Evolutionary conservation across 257 asterid species (phyloP), one percentile per base, ranked within the genome.

Genomic region (Mentha longifolia): DNA sequence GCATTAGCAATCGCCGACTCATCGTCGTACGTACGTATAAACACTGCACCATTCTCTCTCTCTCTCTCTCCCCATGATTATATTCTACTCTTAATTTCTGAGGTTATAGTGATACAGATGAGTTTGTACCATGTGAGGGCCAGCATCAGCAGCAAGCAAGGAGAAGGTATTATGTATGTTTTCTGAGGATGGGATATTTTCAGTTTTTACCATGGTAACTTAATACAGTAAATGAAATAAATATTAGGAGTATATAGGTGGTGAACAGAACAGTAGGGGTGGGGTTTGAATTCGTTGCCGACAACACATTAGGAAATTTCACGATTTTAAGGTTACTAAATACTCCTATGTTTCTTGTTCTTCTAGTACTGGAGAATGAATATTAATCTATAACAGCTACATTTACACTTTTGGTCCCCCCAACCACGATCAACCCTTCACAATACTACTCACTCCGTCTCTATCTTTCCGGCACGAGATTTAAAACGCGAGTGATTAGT

Each of bases 1-100:
- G 86, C 89, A 84, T 81, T 67, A 12, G 84, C 85, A 45, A 73
- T 30, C 56, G 70, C 50, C 76, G 71, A 41, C 77, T 77, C 65
- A 51, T 42, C 39, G 8, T 31, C 37, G 6, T 41, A 6, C n/a
- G n/a, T n/a, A n/a, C 46, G 6, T 52, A 50, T 50, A 3, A 2
- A 50, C 31, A n/a, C n/a, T n/a, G n/a, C n/a, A 17, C 2, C 37
- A 3, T 9, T 7, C 11, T 52, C 37, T 19, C 59, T 52, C 14
- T 50, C 28, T 51, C 25, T 17, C 57, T 51, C 28, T 51, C 28
- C 6, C 28, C 42, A 37, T 16, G 22, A 49, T 49, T 49, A 16
- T 37, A 4, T 4, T 37, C 6, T 37, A 37, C 0, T 37, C 1
- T 37, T 37, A 37, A 37, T 49, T 49, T 49, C 22, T 49, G 55